Conservation (phyloP, 2,329 filamentous ascomycete species). For the Phialophora chinensis region DNA sequence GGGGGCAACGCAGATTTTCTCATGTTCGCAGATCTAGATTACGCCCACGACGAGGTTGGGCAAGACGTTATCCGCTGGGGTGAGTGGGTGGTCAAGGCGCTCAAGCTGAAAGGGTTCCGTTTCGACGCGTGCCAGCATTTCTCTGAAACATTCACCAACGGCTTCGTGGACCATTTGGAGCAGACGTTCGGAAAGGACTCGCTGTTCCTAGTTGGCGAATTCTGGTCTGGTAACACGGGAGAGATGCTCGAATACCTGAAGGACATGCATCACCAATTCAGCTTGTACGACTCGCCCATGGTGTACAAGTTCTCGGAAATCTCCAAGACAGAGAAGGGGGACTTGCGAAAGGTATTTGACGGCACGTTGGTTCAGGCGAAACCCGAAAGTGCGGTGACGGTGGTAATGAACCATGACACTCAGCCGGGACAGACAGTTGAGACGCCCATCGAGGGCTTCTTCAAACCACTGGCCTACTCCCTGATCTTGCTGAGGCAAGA, state of each 20-base stretch:
- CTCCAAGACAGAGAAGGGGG: conserved; percentile 62
- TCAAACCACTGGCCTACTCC: conserved; percentile 74
- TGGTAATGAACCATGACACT: conserved; percentile 77
- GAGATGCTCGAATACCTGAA: conserved; percentile 60
- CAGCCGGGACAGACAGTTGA: conserved; percentile 49
- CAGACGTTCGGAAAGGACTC: conserved; percentile 53
- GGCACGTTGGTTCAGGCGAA: conserved; percentile 61
- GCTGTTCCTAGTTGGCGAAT: conserved; percentile 73
- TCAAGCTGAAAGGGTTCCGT: conserved; percentile 69
- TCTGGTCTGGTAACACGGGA: conserved; percentile 65
- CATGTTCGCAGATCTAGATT: conserved; percentile 75
- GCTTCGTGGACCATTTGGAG: conserved; percentile 67
- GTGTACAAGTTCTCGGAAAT: conserved; percentile 70
- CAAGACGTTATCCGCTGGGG: conserved; percentile 71
- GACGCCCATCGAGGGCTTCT: conserved; percentile 67
- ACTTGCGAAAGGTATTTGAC: conserved; percentile 69
- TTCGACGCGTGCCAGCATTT: conserved; percentile 77
- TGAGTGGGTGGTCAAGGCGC: conserved; percentile 66
- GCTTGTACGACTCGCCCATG: conserved; percentile 71
- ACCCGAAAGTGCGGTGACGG: conserved; percentile 66
- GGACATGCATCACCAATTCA: conserved; percentile 63
- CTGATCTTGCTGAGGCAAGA: conserved; percentile 69
- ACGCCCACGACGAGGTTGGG: conserved; percentile 66
- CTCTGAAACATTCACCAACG: conserved; percentile 67
- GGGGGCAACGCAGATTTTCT: conserved; percentile 67